Base-by-base conservation (phyloP, 768 basidiomycete genomes). In the Panus rudis region DNA sequence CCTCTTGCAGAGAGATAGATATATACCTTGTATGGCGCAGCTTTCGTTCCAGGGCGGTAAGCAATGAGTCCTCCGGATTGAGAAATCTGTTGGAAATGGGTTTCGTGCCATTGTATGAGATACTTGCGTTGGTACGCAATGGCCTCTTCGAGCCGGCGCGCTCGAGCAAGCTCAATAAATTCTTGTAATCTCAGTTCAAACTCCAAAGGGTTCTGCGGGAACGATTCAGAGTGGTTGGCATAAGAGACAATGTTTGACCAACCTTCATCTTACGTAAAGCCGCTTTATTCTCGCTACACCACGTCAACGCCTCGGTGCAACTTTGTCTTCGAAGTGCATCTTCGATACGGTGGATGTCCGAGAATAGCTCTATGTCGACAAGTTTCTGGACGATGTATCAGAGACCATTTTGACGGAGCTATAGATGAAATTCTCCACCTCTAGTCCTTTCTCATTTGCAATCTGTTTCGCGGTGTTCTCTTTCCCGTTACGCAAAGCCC, bases 211-310 rank as follows among this genome's bases (percentile, higher is more conserved):
- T 85, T 92, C 92, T 97, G 63, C 4, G n/a, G 28, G 11, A 39
- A 37, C 24, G 42, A 42, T 35, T 20, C 31, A 26, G 39, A 25
- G 19, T 8, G 25, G 39, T 17, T 19, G 14, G 30, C 24, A 20
- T 8, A 27, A 19, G 48, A 31, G 23, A 48, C 37, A 4, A 8
- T 20, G 6, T 8, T 48, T 16, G 28, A 59, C 41, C 37, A 7
- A 83, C 93, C 76, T 89, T 93, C 57, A 82, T 79, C 70, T 97
- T 98, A 41, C 90, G 81, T 48, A 99, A 73, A 11, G 89, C 87
- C 23, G 81, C 77, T 60, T 93, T 85, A 64, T 99, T 97, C 71
- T 99, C 96, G 49, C 80, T 92, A 54, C 92, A 97, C 94, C 94
- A 99, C 16, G 79, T 73, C 35, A 99, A 70, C 12, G 94, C 94